A percentile compares a stretch with the other conserved stretches of the same genome.
Evolutionary conservation across 768 basidiomycete genomes (phyloP).

Genomic region (Russula griseocarnosa): DNA sequence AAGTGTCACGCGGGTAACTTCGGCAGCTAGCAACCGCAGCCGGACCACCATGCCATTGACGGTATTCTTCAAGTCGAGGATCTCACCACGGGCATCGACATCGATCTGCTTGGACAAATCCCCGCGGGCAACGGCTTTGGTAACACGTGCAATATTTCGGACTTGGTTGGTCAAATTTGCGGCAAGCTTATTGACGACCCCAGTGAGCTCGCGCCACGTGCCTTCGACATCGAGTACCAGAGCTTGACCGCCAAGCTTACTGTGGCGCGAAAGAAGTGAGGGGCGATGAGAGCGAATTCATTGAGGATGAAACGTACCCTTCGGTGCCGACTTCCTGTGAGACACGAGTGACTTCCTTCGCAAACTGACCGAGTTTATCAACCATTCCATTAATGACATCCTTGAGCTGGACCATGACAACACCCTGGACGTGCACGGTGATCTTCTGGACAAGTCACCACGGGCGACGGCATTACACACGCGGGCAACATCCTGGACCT

Average conservation of each 20-base stretch:
- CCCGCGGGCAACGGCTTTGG: constrained; percentile 76
- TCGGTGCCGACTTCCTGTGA: constrained; percentile 44
- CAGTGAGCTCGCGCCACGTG: constrained; percentile 76
- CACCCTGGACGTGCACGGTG: constrained; percentile 48
- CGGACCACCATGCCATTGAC: constrained; percentile 48
- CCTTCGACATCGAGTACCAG: constrained; percentile 82
- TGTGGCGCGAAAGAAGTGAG: constrained; percentile 27
- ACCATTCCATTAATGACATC: constrained; percentile 47
- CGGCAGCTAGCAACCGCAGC: constrained; percentile 62
- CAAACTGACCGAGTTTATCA: constrained; percentile 74
- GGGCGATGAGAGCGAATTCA: constrained; percentile 6
- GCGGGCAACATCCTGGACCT: constrained; percentile 60
- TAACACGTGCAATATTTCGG: constrained; percentile 51
- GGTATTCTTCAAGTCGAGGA: constrained; percentile 66
- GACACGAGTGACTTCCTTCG: constrained; percentile 81
- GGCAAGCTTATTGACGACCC: constrained; percentile 73
- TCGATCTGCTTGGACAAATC: constrained; percentile 85
- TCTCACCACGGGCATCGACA: constrained; percentile 84
- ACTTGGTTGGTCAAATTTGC: constrained; percentile 62
- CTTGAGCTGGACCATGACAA: constrained; percentile 50
- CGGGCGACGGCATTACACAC: constrained; percentile 50
- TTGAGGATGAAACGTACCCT: constrained; percentile 29
- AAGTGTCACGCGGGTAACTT: constrained; percentile 75
- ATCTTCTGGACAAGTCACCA: constrained; percentile 50
- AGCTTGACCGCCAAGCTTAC: constrained; percentile 78